These are phyloP conservation scores for Rhizopus arrhizus DNA, from an alignment of 371 early-diverging fungal species.

Conservation along the genomic window DNA sequence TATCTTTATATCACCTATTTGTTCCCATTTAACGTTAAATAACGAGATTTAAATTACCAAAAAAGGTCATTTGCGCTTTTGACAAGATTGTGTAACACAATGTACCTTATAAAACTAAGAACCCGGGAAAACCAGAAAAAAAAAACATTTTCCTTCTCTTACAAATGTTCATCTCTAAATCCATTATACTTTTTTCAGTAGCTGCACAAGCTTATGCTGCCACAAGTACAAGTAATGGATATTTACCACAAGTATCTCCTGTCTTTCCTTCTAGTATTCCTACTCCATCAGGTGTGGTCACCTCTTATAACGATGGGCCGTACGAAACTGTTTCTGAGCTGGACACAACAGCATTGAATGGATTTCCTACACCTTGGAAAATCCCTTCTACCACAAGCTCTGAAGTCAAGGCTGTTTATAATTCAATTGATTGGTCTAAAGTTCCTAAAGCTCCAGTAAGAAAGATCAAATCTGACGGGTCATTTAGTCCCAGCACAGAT, in stretches of 20 bases:
- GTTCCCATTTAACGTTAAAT: too few relatives aligned
- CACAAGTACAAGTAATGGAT: neutral
- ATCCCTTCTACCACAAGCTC: slow-evolving; percentile 20
- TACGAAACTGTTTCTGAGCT: slow-evolving; percentile 22
- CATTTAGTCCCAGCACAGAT: slow-evolving; percentile 19
- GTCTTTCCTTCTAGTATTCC: slow-evolving; percentile 37
- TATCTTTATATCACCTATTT: too few relatives aligned
- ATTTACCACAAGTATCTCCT: slow-evolving; percentile 31
- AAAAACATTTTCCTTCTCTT: neutral
- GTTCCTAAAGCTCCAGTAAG: slow-evolving; percentile 32
- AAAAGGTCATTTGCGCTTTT: too few relatives aligned
- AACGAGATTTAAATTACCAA: too few relatives aligned
- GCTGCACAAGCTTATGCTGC: slow-evolving; percentile 12
- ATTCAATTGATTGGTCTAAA: slow-evolving; percentile 25
- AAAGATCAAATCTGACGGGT: slow-evolving; percentile 22
- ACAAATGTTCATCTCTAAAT: slow-evolving; percentile 4
- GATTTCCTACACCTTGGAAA: slow-evolving; percentile 21
- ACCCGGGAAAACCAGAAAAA: neutral
- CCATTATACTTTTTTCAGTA: slow-evolving; percentile 6
- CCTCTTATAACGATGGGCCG: slow-evolving; percentile 32
- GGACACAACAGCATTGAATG: slow-evolving; percentile 11
- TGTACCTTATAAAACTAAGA: too few relatives aligned
- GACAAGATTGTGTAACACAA: too few relatives aligned
- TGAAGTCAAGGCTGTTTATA: slow-evolving; percentile 29
- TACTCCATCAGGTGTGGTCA: slow-evolving; percentile 31